phyloP scores from a whole-genome alignment of 2,329 filamentous ascomycete species.

The Blumeria hordei region DNA sequence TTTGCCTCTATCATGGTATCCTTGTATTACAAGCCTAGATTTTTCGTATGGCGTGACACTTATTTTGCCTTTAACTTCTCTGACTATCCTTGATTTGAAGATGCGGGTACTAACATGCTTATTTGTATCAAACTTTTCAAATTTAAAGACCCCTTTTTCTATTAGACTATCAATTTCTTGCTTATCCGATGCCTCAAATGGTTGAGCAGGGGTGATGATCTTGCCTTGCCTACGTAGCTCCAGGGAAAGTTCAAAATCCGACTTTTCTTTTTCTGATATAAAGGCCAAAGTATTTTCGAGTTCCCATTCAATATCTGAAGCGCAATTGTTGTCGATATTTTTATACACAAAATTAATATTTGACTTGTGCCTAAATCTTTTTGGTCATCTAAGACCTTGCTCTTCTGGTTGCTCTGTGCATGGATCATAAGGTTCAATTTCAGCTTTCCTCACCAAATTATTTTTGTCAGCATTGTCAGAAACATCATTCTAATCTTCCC shows the following conservation, averaged over 20 bases:
- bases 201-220: background rate
- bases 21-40: background rate
- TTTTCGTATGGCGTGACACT: background rate
- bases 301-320: background rate
- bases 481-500: background rate
- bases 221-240: background rate
- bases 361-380: background rate
- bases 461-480: background rate
- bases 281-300: background rate
- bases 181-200: background rate
- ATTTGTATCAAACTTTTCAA: background rate
- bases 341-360: background rate
- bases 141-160: background rate
- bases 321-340: background rate
- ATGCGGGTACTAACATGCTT: background rate
- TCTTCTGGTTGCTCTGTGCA: background rate
- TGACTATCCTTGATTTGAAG: background rate
- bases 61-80: background rate
- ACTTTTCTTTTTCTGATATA: background rate
- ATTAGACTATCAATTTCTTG: background rate
- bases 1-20: background rate
- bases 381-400: background rate
- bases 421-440: background rate
- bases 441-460: background rate
- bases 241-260: background rate